Evolutionary conservation across 2,329 filamentous ascomycete genomes (phyloP).

Genomic region (Lasiodiplodia theobromae): DNA sequence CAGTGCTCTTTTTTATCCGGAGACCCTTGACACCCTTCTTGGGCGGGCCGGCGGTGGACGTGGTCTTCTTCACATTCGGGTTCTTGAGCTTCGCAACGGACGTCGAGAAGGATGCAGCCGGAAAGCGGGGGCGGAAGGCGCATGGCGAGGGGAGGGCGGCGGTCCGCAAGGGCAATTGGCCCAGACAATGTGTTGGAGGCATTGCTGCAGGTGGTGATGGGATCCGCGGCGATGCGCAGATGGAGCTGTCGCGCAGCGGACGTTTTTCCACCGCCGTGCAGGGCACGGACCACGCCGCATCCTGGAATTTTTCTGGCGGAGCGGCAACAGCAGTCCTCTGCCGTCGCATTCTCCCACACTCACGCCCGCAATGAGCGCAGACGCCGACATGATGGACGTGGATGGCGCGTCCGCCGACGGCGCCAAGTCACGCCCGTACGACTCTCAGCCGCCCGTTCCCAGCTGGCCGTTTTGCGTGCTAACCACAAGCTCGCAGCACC

Average conservation of each 20-base stretch:
- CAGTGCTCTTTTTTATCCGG: conserved; percentile 47
- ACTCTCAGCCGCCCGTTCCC: conserved; percentile 19
- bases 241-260: conserved; percentile 16
- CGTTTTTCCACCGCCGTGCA: conserved; percentile 27
- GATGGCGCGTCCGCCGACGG: conserved; percentile 8
- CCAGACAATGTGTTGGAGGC: conserved; percentile 36
- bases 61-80: conserved; percentile 38
- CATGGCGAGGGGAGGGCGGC: conserved; percentile 39
- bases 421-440: conserved; percentile 39
- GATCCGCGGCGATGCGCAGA: conserved; percentile 1
- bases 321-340: neutral
- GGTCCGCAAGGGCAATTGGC: conserved; percentile 22
- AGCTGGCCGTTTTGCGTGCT: neutral
- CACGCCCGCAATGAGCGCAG: conserved; percentile 35
- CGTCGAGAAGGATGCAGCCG: conserved; percentile 43
- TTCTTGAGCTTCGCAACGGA: conserved; percentile 40
- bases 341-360: neutral
- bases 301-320: conserved; percentile 18
- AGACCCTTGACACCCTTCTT: conserved; percentile 49
- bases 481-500: conserved; percentile 35
- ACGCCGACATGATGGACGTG: conserved; percentile 43
- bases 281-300: neutral
- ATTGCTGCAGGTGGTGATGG: conserved; percentile 33
- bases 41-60: conserved; percentile 38
- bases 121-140: conserved; percentile 29